Evolutionary conservation across 129 eudicot species (phyloP).

Genomic region (Escallonia rubra): DNA sequence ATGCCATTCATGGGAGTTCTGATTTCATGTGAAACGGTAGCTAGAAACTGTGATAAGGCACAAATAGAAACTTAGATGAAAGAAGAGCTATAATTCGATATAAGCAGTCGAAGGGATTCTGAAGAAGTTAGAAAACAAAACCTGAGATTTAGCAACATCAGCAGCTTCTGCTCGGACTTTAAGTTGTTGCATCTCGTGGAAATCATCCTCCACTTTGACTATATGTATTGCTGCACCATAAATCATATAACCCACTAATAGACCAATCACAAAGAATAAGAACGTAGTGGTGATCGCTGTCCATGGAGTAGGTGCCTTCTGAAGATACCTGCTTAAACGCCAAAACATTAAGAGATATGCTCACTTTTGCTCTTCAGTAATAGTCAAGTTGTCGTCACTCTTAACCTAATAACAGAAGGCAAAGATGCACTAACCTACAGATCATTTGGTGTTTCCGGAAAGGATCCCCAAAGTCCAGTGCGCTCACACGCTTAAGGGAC

Average conservation of each 20-base stretch:
- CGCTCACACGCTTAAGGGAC: slow-evolving; percentile 54
- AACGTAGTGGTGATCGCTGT: slow-evolving; percentile 38
- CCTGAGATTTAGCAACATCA: slow-evolving; percentile 90
- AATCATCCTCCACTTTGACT: slow-evolving; percentile 70
- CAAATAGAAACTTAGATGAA: slow-evolving; percentile 1
- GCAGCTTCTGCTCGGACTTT: slow-evolving; percentile 88
- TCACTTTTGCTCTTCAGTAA: too few relatives aligned
- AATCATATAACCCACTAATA: slow-evolving; percentile 51
- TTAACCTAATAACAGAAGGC: not conserved
- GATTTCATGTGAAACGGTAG: slow-evolving; percentile 92
- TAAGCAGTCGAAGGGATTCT: not conserved
- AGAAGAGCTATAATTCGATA: not conserved
- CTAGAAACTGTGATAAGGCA: slow-evolving; percentile 62
- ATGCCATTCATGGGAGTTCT: slow-evolving; percentile 94
- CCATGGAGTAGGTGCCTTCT: slow-evolving; percentile 56
- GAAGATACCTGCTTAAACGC: slow-evolving; percentile 46
- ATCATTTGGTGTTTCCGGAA: slow-evolving; percentile 79
- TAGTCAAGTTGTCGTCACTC: too few relatives aligned
- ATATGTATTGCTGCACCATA: slow-evolving; percentile 58
- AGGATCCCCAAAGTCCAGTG: slow-evolving; percentile 86
- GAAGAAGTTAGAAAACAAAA: slow-evolving; percentile 1
- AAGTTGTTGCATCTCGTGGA: slow-evolving; percentile 52
- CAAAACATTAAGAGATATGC: not conserved
- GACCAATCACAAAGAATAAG: slow-evolving; percentile 43
- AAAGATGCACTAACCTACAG: slow-evolving; percentile 41